Evolutionary conservation across 371 early-diverging fungal genomes (phyloP), one percentile per base, ranked within the genome.

Genomic region (Mortierella sp.): DNA sequence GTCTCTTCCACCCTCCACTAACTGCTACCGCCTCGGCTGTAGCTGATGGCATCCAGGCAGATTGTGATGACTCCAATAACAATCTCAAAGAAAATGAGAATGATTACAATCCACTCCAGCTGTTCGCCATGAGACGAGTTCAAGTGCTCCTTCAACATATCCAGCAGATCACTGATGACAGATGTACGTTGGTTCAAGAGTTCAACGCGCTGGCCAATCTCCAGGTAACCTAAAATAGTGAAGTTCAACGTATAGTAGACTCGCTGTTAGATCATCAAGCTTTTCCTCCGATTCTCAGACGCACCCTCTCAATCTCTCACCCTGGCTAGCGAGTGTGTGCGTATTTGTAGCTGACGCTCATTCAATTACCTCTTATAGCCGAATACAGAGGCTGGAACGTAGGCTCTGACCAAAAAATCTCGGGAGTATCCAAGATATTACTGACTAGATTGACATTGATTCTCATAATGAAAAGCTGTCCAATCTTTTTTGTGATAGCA

Each of bases 331-430:
- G 43, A 43, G 16, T 43, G 43, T 43, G 43, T 43, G 43, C 43
- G 9, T 43, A 16, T 16, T 14, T 43, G 16, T 43, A 43, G 16
- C 14, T 16, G 43, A 11, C 16, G 6, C 35, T 35, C 35, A 35
- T 35, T 35, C 35, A 35, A 35, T 35, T 55, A 86, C 93, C 92
- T 75, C 95, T 85, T 45, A 93, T 92, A 5, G 94, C 94, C 63
- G 88, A 88, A 65, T 95, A 96, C 52, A 96, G 78, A 11, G 94
- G 95, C 72, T 95, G 93, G 62, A 94, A 87, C 16, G 93, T 87
- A 11, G 96, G 96, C 68, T 95, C 94, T 24, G 93, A 92, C 95
- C 95, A 95, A 68, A 96, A 96, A 57, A 95, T 92, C 73, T 96
- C 96, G n/a, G 96, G 97, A 28, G 93, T 93, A 75, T 96, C 95